Conservation (phyloP, 345 rosid species). For the Anacardium occidentale region DNA sequence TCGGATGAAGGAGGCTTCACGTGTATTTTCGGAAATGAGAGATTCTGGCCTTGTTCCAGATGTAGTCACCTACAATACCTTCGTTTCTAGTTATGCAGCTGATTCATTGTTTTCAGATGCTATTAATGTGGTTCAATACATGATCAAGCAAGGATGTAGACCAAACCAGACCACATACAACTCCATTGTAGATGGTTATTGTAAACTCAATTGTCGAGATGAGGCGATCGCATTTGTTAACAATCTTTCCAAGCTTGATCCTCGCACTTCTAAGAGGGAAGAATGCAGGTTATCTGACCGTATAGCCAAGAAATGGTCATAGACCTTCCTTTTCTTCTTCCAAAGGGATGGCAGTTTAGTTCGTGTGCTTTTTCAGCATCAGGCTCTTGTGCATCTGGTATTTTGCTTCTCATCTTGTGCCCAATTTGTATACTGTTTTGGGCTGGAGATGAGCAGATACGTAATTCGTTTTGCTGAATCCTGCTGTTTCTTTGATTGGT, state of each 20-base stretch:
- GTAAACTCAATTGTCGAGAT: constrained; percentile 56
- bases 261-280: constrained; percentile 49
- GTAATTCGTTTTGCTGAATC: background rate
- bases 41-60: constrained; percentile 69
- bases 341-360: background rate
- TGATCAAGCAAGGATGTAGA: constrained; percentile 71
- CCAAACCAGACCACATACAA: constrained; percentile 80
- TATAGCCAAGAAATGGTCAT: constrained; percentile 57
- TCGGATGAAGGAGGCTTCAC: constrained; percentile 82
- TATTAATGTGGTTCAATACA: constrained; percentile 61
- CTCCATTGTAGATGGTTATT: constrained; percentile 81
- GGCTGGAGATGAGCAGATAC: constrained; percentile 14
- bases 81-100: constrained; percentile 79
- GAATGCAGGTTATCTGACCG: constrained; percentile 61
- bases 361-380: background rate
- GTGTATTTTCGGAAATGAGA: constrained; percentile 69
- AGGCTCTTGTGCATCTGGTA: background rate
- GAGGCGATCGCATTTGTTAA: constrained; percentile 65
- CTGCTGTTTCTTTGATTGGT: background rate
- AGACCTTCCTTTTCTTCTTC: constrained; percentile 17
- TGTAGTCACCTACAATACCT: constrained; percentile 84
- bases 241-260: constrained; percentile 64
- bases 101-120: constrained; percentile 90
- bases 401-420: background rate
- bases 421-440: background rate